Evolutionary conservation across 129 eudicot species (phyloP), one percentile per base, ranked within the genome.

Genomic region (Scalesia atractyloides): DNA sequence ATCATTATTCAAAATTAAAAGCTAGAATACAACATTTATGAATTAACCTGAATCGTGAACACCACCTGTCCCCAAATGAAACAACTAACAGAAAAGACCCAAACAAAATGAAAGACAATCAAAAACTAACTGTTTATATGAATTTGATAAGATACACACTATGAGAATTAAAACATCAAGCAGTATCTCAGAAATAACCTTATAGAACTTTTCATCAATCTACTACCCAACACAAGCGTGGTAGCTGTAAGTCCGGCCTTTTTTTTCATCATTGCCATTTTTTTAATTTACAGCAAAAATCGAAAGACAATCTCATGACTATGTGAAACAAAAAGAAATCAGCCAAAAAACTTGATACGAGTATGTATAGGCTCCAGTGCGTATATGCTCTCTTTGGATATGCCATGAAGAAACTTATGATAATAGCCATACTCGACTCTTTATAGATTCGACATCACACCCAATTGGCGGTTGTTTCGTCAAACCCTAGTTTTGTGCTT

Each of bases 161-260:
- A 36, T 1, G 5, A 3, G 2, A 24, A 24, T 30, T 12, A 2
- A 37, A 50, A 77, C 14, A 39, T 48, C 2, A 13, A 65, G 61
- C 54, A 59, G 26, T 24, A 24, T 82, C 91, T 86, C 88, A 81
- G 91, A 69, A 60, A 71, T 61, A 83, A 74, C 88, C 82, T 77
- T 80, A 63, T 80, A 70, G 75, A 78, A 68, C 43, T 52, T 64
- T 4, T 83, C 88, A 83, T 86, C 91, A 86, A 78, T 75, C 91
- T 86, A 86, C 91, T 81, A 81, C 91, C 91, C 74, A 81, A 52
- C 66, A 64, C 72, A 0, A 72, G 30, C 81, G 69, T 36, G 63
- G 91, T 88, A 83, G 86, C 86, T 56, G 79, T 86, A 83, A 86
- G 88, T 80, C 86, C 91, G 91, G 91, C 91, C 91, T 86, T 86